Evolutionary conservation across 768 basidiomycete genomes (phyloP).

Genomic region (Suillus weaverae): DNA sequence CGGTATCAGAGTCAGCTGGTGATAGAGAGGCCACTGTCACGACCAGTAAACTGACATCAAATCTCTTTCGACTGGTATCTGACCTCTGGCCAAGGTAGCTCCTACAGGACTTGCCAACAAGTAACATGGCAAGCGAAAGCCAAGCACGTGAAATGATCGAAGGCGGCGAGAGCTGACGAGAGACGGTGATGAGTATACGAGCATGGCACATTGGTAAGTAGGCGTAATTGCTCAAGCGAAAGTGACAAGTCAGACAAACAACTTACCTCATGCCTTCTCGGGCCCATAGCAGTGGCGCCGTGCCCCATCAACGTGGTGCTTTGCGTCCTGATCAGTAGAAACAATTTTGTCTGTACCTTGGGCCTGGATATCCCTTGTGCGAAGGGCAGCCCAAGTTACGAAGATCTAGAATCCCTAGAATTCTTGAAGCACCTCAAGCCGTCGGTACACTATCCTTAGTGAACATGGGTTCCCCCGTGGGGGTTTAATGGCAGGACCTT

Average conservation of each 20-base stretch:
- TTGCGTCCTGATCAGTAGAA: not conserved
- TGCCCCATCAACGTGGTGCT: not conserved
- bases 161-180: not conserved
- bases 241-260: conserved; percentile 1
- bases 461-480: not conserved
- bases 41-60: not conserved
- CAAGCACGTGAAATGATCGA: not conserved
- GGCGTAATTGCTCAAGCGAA: conserved; percentile 3
- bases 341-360: not conserved
- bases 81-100: not conserved
- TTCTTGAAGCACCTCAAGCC: not conserved
- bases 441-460: not conserved
- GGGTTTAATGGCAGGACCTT: not conserved
- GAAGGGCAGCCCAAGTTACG: not conserved
- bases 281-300: not conserved
- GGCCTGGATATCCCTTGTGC: not conserved
- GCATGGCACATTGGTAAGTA: not conserved
- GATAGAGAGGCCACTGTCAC: not conserved
- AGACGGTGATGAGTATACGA: not conserved
- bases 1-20: not conserved
- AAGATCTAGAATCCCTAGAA: not conserved
- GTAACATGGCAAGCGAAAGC: not conserved
- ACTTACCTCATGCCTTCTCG: conserved; percentile 1
- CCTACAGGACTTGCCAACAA: not conserved
- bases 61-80: not conserved